Base-by-base conservation (phyloP, 2,329 filamentous ascomycete genomes). In the Plectosphaerella cucumerina region DNA sequence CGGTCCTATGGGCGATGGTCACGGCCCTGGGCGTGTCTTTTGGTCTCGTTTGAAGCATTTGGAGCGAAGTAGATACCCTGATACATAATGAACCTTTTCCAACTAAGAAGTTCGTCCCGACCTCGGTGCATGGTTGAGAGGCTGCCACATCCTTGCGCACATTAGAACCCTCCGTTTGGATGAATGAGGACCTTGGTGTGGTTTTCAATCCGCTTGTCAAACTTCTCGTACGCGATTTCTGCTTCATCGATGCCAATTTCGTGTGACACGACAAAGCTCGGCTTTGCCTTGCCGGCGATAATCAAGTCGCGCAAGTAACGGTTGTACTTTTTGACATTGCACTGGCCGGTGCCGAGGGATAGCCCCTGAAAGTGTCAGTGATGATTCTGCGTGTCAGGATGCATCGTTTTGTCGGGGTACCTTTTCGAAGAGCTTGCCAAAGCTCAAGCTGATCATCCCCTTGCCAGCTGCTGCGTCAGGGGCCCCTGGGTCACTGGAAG, bases 341-440 rank as follows among this genome's bases (percentile, higher is more conserved):
- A 86, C 60, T 86, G 82, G 0, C 83, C 82, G 3, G 80, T 84
- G 10, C 79, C 77, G 3, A 87, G 68, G 2, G 75, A 73, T 5
- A 86, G 69, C 2, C 82, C 82, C 78, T 82, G 15, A 2, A 31
- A 31, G 26, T 31, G 26, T 31, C 26, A 31, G 26, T 31, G 3
- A 10, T 9, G 12, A 3, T 31, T 11, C 26, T 31, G 26, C 26
- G 9, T 31, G 26, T 3, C 8, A 31, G 26, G 8, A 31, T 31
- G 8, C 8, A 31, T 10, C 8, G 8, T 4, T 31, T 10, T 31
- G 58, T 47, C n/a, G n/a, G n/a, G n/a, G n/a, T 63, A 77, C 81
- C 74, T 87, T 87, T 58, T 87, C 83, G 58, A 87, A 87, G 0
- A 87, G 69, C 63, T 87, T 87, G 50, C 84, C 82, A 58, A 87